Base-by-base conservation (phyloP, 1,284 basidiomycete genomes). In the Chiua sp. region DNA sequence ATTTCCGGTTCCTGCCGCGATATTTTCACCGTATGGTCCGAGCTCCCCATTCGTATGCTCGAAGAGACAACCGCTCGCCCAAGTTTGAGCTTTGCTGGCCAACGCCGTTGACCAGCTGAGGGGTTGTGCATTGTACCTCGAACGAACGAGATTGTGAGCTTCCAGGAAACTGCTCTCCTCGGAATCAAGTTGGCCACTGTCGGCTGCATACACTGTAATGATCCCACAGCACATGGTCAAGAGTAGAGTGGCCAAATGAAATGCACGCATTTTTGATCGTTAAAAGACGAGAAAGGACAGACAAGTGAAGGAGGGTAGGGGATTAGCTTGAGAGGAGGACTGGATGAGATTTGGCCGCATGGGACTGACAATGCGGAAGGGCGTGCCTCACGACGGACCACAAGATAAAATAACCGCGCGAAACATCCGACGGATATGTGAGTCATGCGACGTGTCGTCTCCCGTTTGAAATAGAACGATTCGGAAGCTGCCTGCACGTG, bases 21-120 rank as follows among this genome's bases (percentile, higher is more conserved):
- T 76, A 65, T 85, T 86, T 69, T 88, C 80, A 55, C 85, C 82
- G 60, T 83, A 83, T 15, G 77, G 72, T 10, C 76, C 75, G 52
- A 83, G 72, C 6, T 68, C 61, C 13, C 83, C 82, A 37, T 77
- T 73, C 4, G 82, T 80, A 65, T 83, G 80, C 62, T 75, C 59
- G 62, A 86, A 81, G 33, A 73, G 69, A 68, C 85, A 87, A 7
- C 62, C 68, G 53, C 78, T 73, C 12, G 82, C 83, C 85, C 84
- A 87, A 44, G 60, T n/a, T 59, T 75, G 74, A 7, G 85, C 86
- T 51, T 72, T 76, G 30, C 65, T 63, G 15, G 82, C 83, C 46
- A 86, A 75, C 7, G 69, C 63, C 8, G 68, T 55, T 7, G 82
- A 82, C 85, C 86, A 87, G 10, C 62, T 68, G 16, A 87, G 72